Evolutionary conservation across 306 rosid species (phyloP).

Genomic region (Aeschynomene evenia): DNA sequence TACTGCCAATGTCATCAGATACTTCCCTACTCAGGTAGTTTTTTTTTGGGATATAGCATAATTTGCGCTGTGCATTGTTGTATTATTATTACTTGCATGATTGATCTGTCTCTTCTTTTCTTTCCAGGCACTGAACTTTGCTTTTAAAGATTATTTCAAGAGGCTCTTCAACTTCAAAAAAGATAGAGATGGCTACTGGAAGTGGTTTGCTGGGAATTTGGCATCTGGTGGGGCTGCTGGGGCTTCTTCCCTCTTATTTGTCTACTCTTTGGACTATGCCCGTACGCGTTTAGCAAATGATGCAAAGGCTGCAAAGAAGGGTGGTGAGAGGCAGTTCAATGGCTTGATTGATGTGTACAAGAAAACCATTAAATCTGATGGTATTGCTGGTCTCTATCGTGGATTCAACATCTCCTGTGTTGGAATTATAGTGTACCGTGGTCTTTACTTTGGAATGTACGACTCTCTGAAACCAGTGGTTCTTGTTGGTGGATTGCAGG

Average conservation of each 20-base stretch:
- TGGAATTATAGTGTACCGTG: conserved; percentile 89
- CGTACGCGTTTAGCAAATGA: conserved; percentile 88
- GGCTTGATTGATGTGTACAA: conserved; percentile 79
- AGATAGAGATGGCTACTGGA: conserved; percentile 87
- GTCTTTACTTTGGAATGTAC: conserved; percentile 89
- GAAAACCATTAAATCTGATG: conserved; percentile 79
- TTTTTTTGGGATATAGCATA: background rate
- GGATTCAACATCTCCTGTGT: conserved; percentile 80
- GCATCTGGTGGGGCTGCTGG: conserved; percentile 95
- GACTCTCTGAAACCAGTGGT: conserved; percentile 87
- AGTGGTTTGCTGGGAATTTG: conserved; percentile 93
- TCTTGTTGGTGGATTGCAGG: conserved; percentile 75
- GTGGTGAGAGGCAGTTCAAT: conserved; percentile 91
- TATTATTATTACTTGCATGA: background rate
- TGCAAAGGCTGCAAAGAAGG: conserved; percentile 73
- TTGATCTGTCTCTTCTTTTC: conserved; percentile 1
- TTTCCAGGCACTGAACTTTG: conserved; percentile 80
- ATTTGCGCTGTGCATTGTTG: too few relatives aligned
- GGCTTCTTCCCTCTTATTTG: conserved; percentile 79
- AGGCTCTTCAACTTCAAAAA: conserved; percentile 86
- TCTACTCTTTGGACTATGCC: conserved; percentile 77
- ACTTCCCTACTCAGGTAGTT: conserved; percentile 83
- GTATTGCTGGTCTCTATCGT: conserved; percentile 81
- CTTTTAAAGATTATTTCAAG: conserved; percentile 92
- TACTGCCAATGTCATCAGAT: conserved; percentile 90